Percentiles rank a stretch among this genome's conserved stretches.
phyloP scores from a whole-genome alignment of 75 land plant species.

The Cryptomeria japonica region DNA sequence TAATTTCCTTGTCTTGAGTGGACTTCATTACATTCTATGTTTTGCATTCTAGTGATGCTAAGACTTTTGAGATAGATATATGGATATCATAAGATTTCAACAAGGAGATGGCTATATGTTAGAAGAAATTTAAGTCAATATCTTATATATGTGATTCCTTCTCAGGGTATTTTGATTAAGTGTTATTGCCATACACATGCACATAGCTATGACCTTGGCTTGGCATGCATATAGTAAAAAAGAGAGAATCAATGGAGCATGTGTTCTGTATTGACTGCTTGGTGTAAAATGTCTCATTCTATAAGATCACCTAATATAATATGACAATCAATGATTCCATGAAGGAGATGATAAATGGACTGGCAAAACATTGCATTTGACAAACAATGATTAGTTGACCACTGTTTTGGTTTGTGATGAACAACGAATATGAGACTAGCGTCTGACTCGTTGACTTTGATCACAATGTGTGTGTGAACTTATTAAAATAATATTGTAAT shows the following conservation, averaged over 20 bases:
- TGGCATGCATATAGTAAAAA: neutral
- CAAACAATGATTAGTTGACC: neutral
- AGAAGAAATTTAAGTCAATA: too few species aligned
- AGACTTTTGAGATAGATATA: too few species aligned
- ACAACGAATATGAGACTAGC: neutral
- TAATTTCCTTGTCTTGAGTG: too few species aligned
- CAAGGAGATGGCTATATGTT: too few species aligned
- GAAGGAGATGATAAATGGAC: neutral
- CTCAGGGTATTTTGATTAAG: neutral
- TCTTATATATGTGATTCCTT: neutral
- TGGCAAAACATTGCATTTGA: neutral
- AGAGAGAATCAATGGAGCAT: neutral
- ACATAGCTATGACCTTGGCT: neutral
- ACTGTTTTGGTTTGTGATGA: neutral
- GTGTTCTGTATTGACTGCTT: neutral
- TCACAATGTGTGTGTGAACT: neutral
- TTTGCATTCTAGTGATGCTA: too few species aligned
- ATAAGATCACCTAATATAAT: neutral
- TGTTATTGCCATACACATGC: neutral
- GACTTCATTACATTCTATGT: too few species aligned
- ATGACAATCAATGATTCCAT: neutral
- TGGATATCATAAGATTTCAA: too few species aligned
- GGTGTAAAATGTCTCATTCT: neutral
- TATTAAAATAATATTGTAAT: too few species aligned
- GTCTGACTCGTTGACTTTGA: neutral